phyloP scores from a whole-genome alignment of 345 rosid species.

The Eucalyptus sp. region DNA sequence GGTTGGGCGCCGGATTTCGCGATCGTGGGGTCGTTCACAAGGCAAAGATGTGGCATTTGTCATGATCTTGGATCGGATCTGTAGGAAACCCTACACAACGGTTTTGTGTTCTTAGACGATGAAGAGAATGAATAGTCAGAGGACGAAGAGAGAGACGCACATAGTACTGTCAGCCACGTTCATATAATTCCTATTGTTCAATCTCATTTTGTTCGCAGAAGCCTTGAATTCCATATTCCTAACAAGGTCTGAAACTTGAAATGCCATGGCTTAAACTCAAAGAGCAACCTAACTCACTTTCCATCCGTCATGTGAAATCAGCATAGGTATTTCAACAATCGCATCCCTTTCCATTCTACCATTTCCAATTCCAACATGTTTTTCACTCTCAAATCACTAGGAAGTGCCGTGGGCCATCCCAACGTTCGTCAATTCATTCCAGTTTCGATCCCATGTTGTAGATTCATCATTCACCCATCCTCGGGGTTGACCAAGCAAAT shows the following conservation, averaged over 20 bases:
- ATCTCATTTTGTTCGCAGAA: background rate
- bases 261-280: background rate
- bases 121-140: background rate
- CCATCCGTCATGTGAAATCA: background rate
- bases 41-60: slow-evolving; percentile 32
- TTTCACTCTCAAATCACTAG: background rate
- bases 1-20: slow-evolving; percentile 8
- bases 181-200: background rate
- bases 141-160: background rate
- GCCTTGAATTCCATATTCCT: background rate
- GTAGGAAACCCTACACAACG: slow-evolving; percentile 10
- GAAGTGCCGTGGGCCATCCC: background rate
- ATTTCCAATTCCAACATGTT: background rate
- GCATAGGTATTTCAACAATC: background rate
- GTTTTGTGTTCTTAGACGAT: slow-evolving; percentile 10
- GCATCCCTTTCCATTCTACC: background rate
- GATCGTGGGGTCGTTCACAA: slow-evolving; percentile 20
- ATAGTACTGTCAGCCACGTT: background rate
- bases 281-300: background rate
- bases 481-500: background rate
- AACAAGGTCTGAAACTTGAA: background rate
- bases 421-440: background rate
- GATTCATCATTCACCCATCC: background rate
- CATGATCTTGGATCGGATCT: slow-evolving; percentile 29
- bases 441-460: background rate